These are phyloP conservation scores for Hibiscus trionum DNA, from an alignment of 345 rosid genomes.

Conservation along the genomic window DNA sequence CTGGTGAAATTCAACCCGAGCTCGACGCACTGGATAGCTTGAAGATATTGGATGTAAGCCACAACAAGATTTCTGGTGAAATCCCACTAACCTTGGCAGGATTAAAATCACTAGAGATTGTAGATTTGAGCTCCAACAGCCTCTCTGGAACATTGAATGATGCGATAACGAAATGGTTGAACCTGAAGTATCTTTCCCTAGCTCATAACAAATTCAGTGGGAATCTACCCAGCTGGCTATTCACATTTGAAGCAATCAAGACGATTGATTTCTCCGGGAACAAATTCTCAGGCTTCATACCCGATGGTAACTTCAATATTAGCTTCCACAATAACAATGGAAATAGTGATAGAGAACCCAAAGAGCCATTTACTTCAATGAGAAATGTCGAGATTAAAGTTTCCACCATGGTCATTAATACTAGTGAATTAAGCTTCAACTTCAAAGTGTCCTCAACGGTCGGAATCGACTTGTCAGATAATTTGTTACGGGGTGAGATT, in stretches of 20 bases:
- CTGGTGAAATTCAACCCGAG: constrained; percentile 83
- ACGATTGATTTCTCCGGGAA: constrained; percentile 75
- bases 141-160: constrained; percentile 73
- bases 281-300: constrained; percentile 69
- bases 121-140: constrained; percentile 77
- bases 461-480: constrained; percentile 76
- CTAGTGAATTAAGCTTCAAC: constrained; percentile 51
- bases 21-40: constrained; percentile 81
- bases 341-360: constrained; percentile 13
- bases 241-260: constrained; percentile 59
- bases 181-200: constrained; percentile 66
- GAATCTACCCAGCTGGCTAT: constrained; percentile 67
- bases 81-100: constrained; percentile 86
- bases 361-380: constrained; percentile 16
- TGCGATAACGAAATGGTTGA: constrained; percentile 82
- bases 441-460: constrained; percentile 42
- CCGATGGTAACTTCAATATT: constrained; percentile 64
- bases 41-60: constrained; percentile 75
- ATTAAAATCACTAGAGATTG: constrained; percentile 74
- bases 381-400: constrained; percentile 39
- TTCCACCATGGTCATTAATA: constrained; percentile 36
- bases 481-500: constrained; percentile 59
- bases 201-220: constrained; percentile 75
- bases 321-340: constrained; percentile 45
- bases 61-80: constrained; percentile 72